These are phyloP conservation scores for Microsporum audouinii DNA, from an alignment of 2,329 filamentous ascomycete genomes.

Conservation along the genomic window DNA sequence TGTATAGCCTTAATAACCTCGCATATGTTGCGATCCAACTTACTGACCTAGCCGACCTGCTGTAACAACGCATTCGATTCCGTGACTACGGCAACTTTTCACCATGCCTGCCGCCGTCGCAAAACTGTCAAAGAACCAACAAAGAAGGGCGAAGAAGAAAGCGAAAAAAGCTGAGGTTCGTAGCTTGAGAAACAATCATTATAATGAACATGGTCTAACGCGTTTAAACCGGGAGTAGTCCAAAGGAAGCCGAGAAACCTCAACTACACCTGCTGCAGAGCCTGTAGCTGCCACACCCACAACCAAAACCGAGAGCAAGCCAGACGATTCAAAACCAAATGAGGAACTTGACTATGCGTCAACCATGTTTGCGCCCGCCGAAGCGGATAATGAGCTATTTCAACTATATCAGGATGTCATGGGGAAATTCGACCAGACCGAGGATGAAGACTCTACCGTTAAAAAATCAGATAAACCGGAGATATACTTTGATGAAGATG, in stretches of 20 bases:
- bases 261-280: constrained; percentile 1
- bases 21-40: neutral
- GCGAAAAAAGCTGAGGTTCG: constrained; percentile 61
- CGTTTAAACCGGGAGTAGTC: constrained; percentile 5
- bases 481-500: constrained; percentile 70
- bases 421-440: constrained; percentile 59
- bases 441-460: constrained; percentile 51
- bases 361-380: constrained; percentile 29
- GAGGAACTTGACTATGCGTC: constrained; percentile 26
- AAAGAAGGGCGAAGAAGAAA: constrained; percentile 89
- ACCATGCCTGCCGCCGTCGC: constrained; percentile 20
- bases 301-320: constrained; percentile 1
- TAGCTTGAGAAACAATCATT: neutral
- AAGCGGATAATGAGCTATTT: constrained; percentile 61
- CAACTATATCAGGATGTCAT: constrained; percentile 76
- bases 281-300: neutral
- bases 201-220: neutral
- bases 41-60: neutral
- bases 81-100: neutral
- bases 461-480: constrained; percentile 70
- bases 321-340: constrained; percentile 24
- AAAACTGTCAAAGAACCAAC: constrained; percentile 89
- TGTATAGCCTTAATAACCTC: neutral
- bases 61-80: neutral
- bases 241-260: constrained; percentile 7